phyloP scores from a whole-genome alignment of 345 rosid species.

The Isatis tinctoria region DNA sequence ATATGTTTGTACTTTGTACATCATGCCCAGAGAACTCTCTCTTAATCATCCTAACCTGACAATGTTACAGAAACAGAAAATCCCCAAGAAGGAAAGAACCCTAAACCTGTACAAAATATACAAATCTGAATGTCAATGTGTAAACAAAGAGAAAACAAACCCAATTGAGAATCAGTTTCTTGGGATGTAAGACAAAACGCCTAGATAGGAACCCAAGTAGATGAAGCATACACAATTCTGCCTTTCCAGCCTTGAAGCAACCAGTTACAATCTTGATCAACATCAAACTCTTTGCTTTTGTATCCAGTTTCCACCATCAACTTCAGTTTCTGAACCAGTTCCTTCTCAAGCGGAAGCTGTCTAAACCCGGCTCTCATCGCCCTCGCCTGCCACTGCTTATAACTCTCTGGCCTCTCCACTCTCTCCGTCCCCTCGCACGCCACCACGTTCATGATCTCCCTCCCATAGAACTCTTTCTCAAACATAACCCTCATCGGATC shows the following conservation, averaged over 20 bases:
- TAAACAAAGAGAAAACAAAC: neutral
- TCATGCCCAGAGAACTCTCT: neutral
- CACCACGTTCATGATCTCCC: conserved; percentile 55
- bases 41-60: neutral
- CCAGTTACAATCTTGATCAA: conserved; percentile 64
- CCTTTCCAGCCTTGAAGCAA: conserved; percentile 89
- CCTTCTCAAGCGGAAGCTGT: conserved; percentile 43
- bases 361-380: conserved; percentile 60
- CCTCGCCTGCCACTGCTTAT: conserved; percentile 74
- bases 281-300: conserved; percentile 47
- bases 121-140: neutral
- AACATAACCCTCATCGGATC: conserved; percentile 50
- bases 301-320: conserved; percentile 35
- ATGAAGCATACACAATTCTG: conserved; percentile 53
- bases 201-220: conserved; percentile 53
- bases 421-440: conserved; percentile 81
- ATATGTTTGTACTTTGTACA: neutral
- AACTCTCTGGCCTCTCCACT: conserved; percentile 79
- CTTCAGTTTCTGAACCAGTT: conserved; percentile 41
- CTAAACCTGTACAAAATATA: conserved; percentile 11
- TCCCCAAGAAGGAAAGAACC: neutral
- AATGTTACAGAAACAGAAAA: neutral
- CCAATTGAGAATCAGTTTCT: neutral
- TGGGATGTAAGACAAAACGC: neutral
- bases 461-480: conserved; percentile 65